Base-by-base conservation (phyloP, 2,329 filamentous ascomycete genomes). In the Talaromyces piceae region DNA sequence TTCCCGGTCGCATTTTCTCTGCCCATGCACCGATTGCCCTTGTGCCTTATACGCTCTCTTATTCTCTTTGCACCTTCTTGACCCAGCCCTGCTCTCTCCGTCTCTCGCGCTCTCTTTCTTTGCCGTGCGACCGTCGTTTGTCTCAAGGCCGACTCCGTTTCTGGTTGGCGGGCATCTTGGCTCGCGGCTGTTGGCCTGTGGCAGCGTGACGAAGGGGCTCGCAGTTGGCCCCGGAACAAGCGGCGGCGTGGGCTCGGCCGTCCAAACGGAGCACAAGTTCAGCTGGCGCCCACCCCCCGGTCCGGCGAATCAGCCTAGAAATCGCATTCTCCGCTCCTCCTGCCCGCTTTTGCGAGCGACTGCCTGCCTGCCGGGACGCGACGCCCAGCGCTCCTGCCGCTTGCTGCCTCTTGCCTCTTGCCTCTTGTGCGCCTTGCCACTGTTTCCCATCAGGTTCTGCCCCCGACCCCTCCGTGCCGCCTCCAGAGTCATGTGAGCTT, bases 221-320 rank as follows among this genome's bases (percentile, higher is more conserved):
- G 39, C 39, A 20, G 39, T 41, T 41, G 39, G 39, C 22, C 39
- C 18, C 39, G 39, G 39, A 41, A 41, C 20, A 7, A 8, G 39
- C 37, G 39, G 39, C 18, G 18, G 31, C 31, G 59, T 28, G 25
- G n/a, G 27, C 11, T 54, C 53, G 57, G 39, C 39, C 39, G 39
- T 20, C 39, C 39, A 41, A 41, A 41, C 18, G 20, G 39, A 41
- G 39, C 20, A 41, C 39, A 41, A 41, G 20, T 16, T 23, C 6
- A 20, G 9, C n/a, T 50, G 55, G 25, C 30, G 54, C 56, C 45
- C 43, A 45, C 49, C 37, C 45, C 49, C 44, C 45, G 27, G 25
- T 55, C 54, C 57, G 56, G 47, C 56, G 54, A 58, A 57, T 57
- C 56, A 58, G 54, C 50, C 54, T 44, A 31, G 39, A 39, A 22